Conservation (phyloP, 2,329 filamentous ascomycete genomes). For the Calonectria henricotiae region DNA sequence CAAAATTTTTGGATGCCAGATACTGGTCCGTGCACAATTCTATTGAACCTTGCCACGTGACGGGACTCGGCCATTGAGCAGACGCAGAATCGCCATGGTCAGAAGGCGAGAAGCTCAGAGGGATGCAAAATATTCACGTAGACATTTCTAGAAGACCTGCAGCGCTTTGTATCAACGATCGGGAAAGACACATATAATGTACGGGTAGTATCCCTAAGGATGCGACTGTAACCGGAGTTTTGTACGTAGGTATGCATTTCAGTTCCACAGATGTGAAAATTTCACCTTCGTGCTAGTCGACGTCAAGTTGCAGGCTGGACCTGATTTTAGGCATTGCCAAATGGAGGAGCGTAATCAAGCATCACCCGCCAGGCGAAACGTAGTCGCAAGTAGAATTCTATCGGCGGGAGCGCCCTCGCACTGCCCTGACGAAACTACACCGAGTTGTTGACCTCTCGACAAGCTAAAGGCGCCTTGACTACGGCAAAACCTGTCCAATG, state of each 20-base stretch:
- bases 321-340: too few relatives aligned
- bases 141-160: slow-evolving; percentile 14
- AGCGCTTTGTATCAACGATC: background rate
- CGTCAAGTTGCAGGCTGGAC: too few relatives aligned
- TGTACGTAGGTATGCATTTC: background rate
- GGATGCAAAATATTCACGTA: background rate
- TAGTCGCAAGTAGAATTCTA: too few relatives aligned
- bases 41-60: slow-evolving; percentile 42
- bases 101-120: background rate
- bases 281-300: background rate
- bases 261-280: background rate
- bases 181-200: background rate
- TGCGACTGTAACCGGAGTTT: background rate
- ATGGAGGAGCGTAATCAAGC: too few relatives aligned
- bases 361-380: too few relatives aligned
- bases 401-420: too few relatives aligned
- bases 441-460: too few relatives aligned
- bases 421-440: too few relatives aligned
- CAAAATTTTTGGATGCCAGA: slow-evolving; percentile 54
- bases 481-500: background rate
- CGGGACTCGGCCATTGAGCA: slow-evolving; percentile 30
- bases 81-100: slow-evolving; percentile 10
- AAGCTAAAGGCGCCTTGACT: too few relatives aligned
- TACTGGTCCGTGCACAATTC: slow-evolving; percentile 49
- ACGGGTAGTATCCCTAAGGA: background rate